These are phyloP conservation scores for Penicillium robsamsonii DNA, from an alignment of 495 filamentous ascomycete genomes.

Conservation along the genomic window DNA sequence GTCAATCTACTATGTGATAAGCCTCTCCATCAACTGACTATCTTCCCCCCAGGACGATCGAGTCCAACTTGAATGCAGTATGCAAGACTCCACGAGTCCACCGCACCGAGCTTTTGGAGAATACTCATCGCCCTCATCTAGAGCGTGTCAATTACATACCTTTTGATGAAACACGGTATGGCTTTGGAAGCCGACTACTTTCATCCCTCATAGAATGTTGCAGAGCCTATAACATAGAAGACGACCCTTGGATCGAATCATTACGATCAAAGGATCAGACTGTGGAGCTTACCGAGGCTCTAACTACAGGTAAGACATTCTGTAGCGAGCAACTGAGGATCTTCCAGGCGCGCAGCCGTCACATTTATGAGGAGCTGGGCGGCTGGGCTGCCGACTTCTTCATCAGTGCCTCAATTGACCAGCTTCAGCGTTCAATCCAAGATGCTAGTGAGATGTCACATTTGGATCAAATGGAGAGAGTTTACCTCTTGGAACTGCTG, in stretches of 20 bases:
- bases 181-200: slow-evolving; percentile 18
- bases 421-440: slow-evolving; percentile 39
- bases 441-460: slow-evolving; percentile 34
- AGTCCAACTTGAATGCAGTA: slow-evolving; percentile 71
- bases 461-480: slow-evolving; percentile 52
- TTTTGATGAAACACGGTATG: neutral
- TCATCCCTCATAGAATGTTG: slow-evolving; percentile 24
- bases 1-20: neutral
- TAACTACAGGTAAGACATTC: slow-evolving; percentile 57
- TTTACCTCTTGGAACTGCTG: slow-evolving; percentile 58
- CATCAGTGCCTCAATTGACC: slow-evolving; percentile 55
- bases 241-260: slow-evolving; percentile 69
- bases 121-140: slow-evolving; percentile 66
- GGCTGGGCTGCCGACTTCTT: slow-evolving; percentile 72
- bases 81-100: slow-evolving; percentile 70
- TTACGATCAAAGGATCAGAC: slow-evolving; percentile 40
- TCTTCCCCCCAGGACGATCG: slow-evolving; percentile 53
- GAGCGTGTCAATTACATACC: slow-evolving; percentile 48
- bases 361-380: slow-evolving; percentile 67
- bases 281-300: slow-evolving; percentile 43
- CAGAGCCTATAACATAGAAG: slow-evolving; percentile 43
- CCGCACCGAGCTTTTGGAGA: slow-evolving; percentile 64
- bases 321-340: slow-evolving; percentile 61
- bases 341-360: slow-evolving; percentile 41
- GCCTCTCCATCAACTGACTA: neutral